A percentile compares a stretch with the other conserved stretches of the same genome.
These are phyloP conservation scores for Nidularia pulvinata DNA, from an alignment of 768 basidiomycete genomes.

Conservation along the genomic window DNA sequence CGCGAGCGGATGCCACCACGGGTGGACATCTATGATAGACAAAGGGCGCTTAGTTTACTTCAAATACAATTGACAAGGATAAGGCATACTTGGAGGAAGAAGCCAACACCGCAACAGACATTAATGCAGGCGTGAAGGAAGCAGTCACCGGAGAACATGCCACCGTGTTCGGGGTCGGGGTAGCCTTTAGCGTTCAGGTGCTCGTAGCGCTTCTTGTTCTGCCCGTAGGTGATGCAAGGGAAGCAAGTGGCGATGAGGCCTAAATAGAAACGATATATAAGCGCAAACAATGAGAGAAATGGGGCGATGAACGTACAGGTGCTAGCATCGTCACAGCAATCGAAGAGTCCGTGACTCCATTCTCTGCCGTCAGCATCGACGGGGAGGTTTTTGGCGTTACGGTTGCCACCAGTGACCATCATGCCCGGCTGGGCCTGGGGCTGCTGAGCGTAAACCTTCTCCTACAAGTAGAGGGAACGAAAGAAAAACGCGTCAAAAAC, in stretches of 20 bases:
- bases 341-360: conserved; percentile 9
- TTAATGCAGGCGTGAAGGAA: conserved; percentile 27
- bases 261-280: not conserved
- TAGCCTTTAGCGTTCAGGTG: not conserved
- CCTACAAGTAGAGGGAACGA: not conserved
- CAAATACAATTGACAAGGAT: not conserved
- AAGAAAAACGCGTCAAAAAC: not conserved
- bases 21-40: conserved; percentile 19
- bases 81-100: conserved; percentile 34
- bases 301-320: conserved; percentile 1
- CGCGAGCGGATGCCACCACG: conserved; percentile 38
- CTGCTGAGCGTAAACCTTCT: not conserved
- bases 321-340: conserved; percentile 5
- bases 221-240: not conserved
- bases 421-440: conserved; percentile 3
- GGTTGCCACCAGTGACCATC: conserved; percentile 25
- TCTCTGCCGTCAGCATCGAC: conserved; percentile 21
- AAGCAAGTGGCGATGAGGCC: not conserved
- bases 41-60: not conserved
- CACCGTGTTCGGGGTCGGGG: not conserved
- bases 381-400: conserved; percentile 30
- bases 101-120: conserved; percentile 27
- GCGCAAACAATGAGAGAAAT: not conserved
- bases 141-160: conserved; percentile 15
- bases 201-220: not conserved